Base-by-base conservation (phyloP, 805 yeast genomes). In the Barnettozyma salicaria region DNA sequence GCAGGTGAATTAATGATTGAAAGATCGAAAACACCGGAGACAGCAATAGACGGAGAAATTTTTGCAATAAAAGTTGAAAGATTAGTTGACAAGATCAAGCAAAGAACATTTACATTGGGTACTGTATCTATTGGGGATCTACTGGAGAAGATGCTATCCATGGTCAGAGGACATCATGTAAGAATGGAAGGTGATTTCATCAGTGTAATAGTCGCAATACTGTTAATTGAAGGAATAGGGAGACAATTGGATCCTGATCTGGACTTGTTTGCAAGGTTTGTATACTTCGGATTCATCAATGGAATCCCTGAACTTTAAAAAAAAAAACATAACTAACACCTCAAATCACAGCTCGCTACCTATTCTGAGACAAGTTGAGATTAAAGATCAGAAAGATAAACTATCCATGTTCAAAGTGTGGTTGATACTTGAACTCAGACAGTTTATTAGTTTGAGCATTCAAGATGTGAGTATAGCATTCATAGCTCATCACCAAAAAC, bases 1-100 rank as follows among this genome's bases (percentile, higher is more conserved):
- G 97, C 96, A 0, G 99, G 99, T 9, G 94, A 88, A 55, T 67
- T 92, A 39, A 90, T 92, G 97, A 79, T 89, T 42, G 97, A 88
- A 61, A 66, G 97, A 41, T 89, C 97, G 4, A 70, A 92, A 42
- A 88, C 97, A 0, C 98, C 99, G 1, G 95, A 86, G 33, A 83
- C 96, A 0, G 97, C 86, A 1, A 67, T 87, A 5, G 78, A 90
- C 50, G 74, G 74, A 40, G 97, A 90, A 40, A 67, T 85, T 10
- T 92, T 92, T 62, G 95, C 95, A 0, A 59, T 85, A 37, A 85
- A 86, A 56, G 96, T 88, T 26, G 95, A 87, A 55, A 70, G 78
- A 48, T 68, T 92, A 40, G 96, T 92, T 19, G 76, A 73, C 49
- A 68, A 81, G 48, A 84, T 92, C 53, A 87, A 84, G 53, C 74